Evolutionary conservation across 352 stramenopile species (phyloP).

Genomic region (Phytophthora europaea): DNA sequence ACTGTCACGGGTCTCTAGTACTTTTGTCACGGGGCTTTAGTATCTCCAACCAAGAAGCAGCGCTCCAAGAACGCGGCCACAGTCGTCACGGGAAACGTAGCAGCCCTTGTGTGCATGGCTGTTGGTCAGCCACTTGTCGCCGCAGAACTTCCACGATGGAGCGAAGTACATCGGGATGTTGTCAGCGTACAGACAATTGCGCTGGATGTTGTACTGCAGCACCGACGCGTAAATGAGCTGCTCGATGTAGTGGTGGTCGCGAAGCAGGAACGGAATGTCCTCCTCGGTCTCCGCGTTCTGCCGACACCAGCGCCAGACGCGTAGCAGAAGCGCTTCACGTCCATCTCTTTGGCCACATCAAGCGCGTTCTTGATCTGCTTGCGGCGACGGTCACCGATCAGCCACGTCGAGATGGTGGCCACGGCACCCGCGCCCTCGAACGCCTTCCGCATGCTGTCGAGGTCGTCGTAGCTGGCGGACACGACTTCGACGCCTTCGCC

Average conservation of each 20-base stretch:
- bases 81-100: conserved; percentile 33
- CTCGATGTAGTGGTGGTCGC: conserved; percentile 40
- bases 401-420: conserved; percentile 34
- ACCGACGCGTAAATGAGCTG: conserved; percentile 30
- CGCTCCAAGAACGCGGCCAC: conserved; percentile 8
- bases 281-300: conserved; percentile 24
- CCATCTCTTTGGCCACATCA: conserved; percentile 26
- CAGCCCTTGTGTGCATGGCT: conserved; percentile 18
- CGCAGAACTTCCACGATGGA: conserved; percentile 40
- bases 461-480: conserved; percentile 32
- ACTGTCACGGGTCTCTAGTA: no score
- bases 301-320: conserved; percentile 26
- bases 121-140: conserved; percentile 38
- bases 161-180: conserved; percentile 40
- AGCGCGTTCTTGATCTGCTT: conserved; percentile 35
- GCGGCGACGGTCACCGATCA: conserved; percentile 37
- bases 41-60: conserved; percentile 23
- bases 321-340: conserved; percentile 35
- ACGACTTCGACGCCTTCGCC: conserved; percentile 22
- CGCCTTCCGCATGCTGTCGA: conserved; percentile 35
- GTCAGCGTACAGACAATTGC: conserved; percentile 37
- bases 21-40: no score
- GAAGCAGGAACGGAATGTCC: conserved; percentile 33
- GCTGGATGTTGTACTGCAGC: conserved; percentile 41
- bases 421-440: conserved; percentile 31